Percentiles rank a stretch among this genome's conserved stretches.
phyloP scores from a whole-genome alignment of 225 moss, liverwort and hornwort genomes.

The Pleurozium schreberi region DNA sequence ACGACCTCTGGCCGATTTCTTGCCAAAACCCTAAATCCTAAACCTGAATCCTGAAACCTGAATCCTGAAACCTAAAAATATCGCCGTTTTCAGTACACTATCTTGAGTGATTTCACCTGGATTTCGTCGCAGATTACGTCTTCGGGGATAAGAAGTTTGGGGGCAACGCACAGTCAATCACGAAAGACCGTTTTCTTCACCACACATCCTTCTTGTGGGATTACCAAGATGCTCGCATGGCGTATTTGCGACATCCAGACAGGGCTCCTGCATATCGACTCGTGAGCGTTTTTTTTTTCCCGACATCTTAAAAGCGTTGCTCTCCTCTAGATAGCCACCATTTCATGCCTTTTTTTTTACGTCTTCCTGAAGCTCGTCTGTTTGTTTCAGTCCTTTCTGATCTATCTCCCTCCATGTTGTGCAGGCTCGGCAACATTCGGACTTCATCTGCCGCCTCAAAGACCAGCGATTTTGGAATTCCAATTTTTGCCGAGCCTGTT shows the following conservation, averaged over 20 bases:
- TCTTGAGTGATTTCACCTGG: background rate
- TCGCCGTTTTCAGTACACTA: background rate
- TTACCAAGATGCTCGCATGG: slow-evolving; percentile 68
- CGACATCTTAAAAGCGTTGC: background rate
- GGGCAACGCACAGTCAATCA: slow-evolving; percentile 83
- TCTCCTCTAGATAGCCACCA: background rate
- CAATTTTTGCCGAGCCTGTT: background rate
- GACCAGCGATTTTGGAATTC: slow-evolving; percentile 4
- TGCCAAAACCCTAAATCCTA: background rate
- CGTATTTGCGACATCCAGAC: slow-evolving; percentile 58
- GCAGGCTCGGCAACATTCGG: slow-evolving; percentile 65
- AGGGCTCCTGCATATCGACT: slow-evolving; percentile 63
- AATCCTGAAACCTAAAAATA: background rate
- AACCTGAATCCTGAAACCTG: background rate
- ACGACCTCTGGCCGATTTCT: too few species aligned
- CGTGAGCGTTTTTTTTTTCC: slow-evolving; percentile 14
- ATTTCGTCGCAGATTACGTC: slow-evolving; percentile 56
- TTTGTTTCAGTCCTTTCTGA: background rate
- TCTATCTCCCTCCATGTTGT: background rate
- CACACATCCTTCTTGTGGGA: slow-evolving; percentile 96
- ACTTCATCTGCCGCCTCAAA: slow-evolving; percentile 82
- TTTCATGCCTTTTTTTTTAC: too few species aligned
- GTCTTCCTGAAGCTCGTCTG: background rate
- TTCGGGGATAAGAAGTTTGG: slow-evolving; percentile 70
- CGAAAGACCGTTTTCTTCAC: slow-evolving; percentile 70